Base-by-base conservation (phyloP, 129 eudicot species). In the carrot (Daucus carota) region DNA sequence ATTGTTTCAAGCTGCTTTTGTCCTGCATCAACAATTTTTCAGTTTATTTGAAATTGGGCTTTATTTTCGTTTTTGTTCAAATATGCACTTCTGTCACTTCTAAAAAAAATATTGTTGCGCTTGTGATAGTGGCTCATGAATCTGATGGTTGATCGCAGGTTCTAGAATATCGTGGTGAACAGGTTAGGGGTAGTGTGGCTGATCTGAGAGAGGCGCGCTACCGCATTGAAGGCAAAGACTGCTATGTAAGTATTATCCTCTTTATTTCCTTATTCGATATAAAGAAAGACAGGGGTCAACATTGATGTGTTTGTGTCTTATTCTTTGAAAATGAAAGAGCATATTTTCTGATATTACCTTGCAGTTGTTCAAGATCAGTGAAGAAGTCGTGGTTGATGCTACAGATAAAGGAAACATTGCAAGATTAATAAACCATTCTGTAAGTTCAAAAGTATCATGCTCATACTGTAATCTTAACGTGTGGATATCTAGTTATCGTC, bases 101-200 rank as follows among this genome's bases (percentile, higher is more conserved):
- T n/a, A n/a, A n/a, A n/a, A n/a, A n/a, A n/a, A n/a, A n/a, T n/a
- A n/a, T n/a, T n/a, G n/a, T n/a, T n/a, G n/a, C n/a, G 26, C 60
- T 60, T 54, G 72, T 38, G 71, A 54, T 78, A 17, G 81, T 70
- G 71, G 31, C 71, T 54, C 43, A 42, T 72, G 72, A 40, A 43
- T 59, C 18, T 72, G 62, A 29, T 75, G 24, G 38, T 73, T 73
- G 63, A 78, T 31, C 48, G 45, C 81, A 94, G 99, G 99, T 94
- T 86, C 83, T 94, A 63, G 99, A 94, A 81, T 94, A 94, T 80
- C 96, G 99, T 18, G 99, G 99, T 60, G 99, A 94, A 78, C 97
- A 91, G 67, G 99, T 94, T 43, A 89, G 99, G 76, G 82, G 99
- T 16, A 94, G 99, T 78, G 89, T 94, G 59, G 99, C 99, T 15